Evolutionary conservation across 148 eudicot species (phyloP), one percentile per base, ranked within the genome.

Genomic region (Spergularia bocconei): DNA sequence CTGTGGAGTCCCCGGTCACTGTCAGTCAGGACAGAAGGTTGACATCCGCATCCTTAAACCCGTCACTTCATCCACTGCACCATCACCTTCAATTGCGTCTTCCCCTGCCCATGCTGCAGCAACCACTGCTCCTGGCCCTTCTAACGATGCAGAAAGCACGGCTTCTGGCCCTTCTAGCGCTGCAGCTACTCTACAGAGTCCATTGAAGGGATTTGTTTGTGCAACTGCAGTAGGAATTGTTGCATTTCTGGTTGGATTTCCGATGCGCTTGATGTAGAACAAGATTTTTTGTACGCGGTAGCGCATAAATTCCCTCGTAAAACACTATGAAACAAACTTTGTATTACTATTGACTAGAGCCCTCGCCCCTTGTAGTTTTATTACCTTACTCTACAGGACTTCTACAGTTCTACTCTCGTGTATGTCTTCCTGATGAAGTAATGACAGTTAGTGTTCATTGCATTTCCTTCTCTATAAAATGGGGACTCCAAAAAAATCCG

Each of bases 1-100:
- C 16, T 90, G 95, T 59, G 96, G 91, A 0, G 88, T 92, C 12
- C 91, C 96, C 0, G 96, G 96, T 19, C 98, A 92, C 82, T 92
- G 96, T 78, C 91, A 87, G 50, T 13, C 88, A 0, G 98, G 98
- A 3, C 96, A 92, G 81, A 92, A 85, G 75, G 89, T 91, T 7
- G 93, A 92, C 75, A 87, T 92, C 23, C 86, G 86, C 39, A 90
- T 89, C 13, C 83, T 71, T 39, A 79, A 70, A 5, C 41, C 74
- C n/a, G 61, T 41, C 51, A 13, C 75, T 9, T 25, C 77, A 14
- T 61, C 88, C 0, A 44, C 63, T 19, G 73, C 91, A 11, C 86
- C 91, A 8, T 36, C 81, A 59, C 90, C 88, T 11, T 74, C 91
- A 3, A 69, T 62, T 11, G 23, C 75, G 9, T 59, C 86, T 13